Percentiles rank a stretch among this genome's conserved stretches.
Conservation (phyloP, 139 green algal species). For the Mesostigma viride region DNA sequence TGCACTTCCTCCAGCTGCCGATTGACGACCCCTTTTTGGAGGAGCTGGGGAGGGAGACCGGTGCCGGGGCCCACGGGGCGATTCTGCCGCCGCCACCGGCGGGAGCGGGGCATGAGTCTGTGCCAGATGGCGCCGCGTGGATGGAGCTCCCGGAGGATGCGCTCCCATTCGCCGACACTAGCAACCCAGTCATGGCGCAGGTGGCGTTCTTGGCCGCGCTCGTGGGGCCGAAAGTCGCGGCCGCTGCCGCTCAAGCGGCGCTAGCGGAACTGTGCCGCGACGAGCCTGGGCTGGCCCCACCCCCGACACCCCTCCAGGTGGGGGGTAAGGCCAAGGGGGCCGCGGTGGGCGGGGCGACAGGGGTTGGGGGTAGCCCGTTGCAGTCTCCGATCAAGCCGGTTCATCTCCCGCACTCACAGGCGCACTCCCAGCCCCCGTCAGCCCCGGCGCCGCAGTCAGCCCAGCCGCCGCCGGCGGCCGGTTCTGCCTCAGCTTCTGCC, state of each 20-base stretch:
- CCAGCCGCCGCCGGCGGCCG: no score
- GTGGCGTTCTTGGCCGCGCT: conserved; percentile 58
- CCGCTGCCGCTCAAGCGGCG: conserved; percentile 65
- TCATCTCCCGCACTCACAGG: no score
- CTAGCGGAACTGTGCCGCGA: conserved; percentile 41
- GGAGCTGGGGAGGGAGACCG: conserved; percentile 51
- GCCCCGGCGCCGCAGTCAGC: no score
- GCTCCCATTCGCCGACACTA: conserved; percentile 63
- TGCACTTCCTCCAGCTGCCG: conserved; percentile 75
- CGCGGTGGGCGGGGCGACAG: no score
- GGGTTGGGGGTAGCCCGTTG: no score
- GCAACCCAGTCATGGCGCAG: conserved; percentile 71
- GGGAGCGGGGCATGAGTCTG: background rate
- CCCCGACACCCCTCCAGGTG: background rate
- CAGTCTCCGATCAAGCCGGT: no score
- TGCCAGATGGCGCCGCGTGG: background rate
- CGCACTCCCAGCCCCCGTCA: no score
- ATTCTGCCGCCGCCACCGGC: background rate
- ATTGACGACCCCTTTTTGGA: conserved; percentile 79
- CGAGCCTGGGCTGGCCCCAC: background rate
- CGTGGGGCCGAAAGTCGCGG: conserved; percentile 66
- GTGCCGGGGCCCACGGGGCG: background rate
- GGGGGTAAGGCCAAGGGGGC: no score
- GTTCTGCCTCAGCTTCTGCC: no score
- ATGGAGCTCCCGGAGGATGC: background rate